phyloP scores from a whole-genome alignment of 805 yeast genomes.

The Barnettozyma botsteinii region DNA sequence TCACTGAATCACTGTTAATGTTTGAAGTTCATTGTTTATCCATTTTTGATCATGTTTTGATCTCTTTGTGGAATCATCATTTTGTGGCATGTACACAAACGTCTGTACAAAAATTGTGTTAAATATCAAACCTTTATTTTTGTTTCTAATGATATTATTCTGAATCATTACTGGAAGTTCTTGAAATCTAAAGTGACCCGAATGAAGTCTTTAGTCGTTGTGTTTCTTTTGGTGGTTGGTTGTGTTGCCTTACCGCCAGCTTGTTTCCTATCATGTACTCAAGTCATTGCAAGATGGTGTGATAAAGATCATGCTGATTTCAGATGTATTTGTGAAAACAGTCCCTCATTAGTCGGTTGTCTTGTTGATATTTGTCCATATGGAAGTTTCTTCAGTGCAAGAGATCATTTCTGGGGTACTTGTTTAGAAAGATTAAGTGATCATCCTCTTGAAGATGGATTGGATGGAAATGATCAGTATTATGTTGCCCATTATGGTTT shows the following conservation, averaged over 20 bases:
- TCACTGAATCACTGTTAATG: no score
- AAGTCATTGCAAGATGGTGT: slow-evolving; percentile 33
- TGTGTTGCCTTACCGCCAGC: slow-evolving; percentile 43
- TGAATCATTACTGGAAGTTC: no score
- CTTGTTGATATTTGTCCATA: slow-evolving; percentile 40
- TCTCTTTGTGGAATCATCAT: no score
- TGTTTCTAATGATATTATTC: no score
- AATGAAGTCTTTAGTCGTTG: not conserved
- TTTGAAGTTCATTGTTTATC: no score
- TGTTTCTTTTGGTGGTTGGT: not conserved
- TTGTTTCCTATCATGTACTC: slow-evolving; percentile 40
- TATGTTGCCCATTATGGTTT: slow-evolving; percentile 3
- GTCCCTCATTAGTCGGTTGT: slow-evolving; percentile 37
- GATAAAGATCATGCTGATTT: slow-evolving; percentile 30
- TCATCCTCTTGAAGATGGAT: slow-evolving; percentile 3
- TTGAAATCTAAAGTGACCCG: no score
- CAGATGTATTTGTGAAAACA: slow-evolving; percentile 35
- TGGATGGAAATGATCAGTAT: not conserved
- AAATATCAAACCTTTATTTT: no score
- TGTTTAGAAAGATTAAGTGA: slow-evolving; percentile 28
- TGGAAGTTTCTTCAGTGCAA: slow-evolving; percentile 35
- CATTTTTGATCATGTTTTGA: no score
- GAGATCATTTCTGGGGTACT: slow-evolving; percentile 46
- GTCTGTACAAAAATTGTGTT: no score
- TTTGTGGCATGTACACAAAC: no score